Conservation (phyloP, 2,329 filamentous ascomycete genomes). For the Rhytidhysteron rufulum region DNA sequence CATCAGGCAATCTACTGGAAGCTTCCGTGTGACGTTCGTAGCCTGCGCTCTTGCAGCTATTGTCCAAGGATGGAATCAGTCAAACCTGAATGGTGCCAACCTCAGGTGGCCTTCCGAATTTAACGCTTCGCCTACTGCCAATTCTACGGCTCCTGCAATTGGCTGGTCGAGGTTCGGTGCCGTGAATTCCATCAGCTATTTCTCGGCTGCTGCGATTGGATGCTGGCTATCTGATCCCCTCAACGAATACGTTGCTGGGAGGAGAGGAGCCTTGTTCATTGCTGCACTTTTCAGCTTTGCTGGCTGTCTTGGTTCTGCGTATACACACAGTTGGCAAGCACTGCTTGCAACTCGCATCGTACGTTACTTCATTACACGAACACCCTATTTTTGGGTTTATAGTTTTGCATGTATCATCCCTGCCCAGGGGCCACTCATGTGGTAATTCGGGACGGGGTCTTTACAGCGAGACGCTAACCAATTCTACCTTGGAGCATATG, state of each 20-base stretch:
- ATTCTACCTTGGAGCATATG: no score
- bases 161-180: slow-evolving; percentile 25
- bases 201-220: slow-evolving; percentile 24
- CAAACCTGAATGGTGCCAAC: slow-evolving; percentile 28
- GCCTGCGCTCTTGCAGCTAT: slow-evolving; percentile 30
- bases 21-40: background rate
- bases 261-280: slow-evolving; percentile 23
- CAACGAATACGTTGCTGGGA: slow-evolving; percentile 27
- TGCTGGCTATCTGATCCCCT: slow-evolving; percentile 28
- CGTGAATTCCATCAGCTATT: slow-evolving; percentile 30
- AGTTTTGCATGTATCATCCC: no score
- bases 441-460: no score
- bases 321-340: slow-evolving; percentile 19
- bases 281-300: slow-evolving; percentile 26
- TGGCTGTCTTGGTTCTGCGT: slow-evolving; percentile 24
- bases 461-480: no score
- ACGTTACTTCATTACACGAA: no score
- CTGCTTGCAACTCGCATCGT: slow-evolving; percentile 26
- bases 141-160: slow-evolving; percentile 1
- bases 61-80: slow-evolving; percentile 34
- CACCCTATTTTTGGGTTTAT: no score
- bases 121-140: background rate
- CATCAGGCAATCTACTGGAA: slow-evolving; percentile 14
- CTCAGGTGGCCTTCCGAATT: slow-evolving; percentile 27
- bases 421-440: no score